Percentiles rank a stretch among this genome's conserved stretches.
Evolutionary conservation across 441 rosid genomes (phyloP).

Genomic region (Pelargonium myrrhifolium): DNA sequence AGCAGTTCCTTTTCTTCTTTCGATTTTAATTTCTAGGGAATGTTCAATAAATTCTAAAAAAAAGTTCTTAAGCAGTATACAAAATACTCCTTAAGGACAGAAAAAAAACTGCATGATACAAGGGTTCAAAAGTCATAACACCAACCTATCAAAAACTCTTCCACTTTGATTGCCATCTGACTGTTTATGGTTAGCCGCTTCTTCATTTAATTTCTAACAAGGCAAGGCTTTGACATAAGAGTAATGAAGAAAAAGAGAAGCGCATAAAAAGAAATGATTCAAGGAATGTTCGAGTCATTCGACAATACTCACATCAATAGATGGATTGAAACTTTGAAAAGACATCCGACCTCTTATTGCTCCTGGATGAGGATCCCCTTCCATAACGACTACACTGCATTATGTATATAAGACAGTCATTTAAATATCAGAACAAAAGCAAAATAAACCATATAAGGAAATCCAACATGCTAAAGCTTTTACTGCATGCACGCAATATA

Average conservation of each 20-base stretch:
- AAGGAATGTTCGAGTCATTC: constrained; percentile 16
- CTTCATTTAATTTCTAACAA: constrained; percentile 74
- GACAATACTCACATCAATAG: constrained; percentile 66
- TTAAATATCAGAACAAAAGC: neutral
- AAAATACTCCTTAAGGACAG: no score
- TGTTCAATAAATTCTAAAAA: no score
- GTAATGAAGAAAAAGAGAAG: constrained; percentile 10
- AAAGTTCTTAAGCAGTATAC: no score
- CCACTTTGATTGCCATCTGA: constrained; percentile 36
- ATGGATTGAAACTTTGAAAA: constrained; percentile 86
- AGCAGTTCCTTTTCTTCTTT: no score
- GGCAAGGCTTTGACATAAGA: constrained; percentile 24
- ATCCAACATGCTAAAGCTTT: neutral
- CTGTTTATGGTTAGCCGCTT: constrained; percentile 27
- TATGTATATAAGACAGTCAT: constrained; percentile 1
- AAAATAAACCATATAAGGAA: neutral
- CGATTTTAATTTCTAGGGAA: no score
- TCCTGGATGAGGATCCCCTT: constrained; percentile 90
- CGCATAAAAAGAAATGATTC: neutral
- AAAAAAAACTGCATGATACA: neutral
- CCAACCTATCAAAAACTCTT: constrained; percentile 41
- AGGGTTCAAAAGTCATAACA: constrained; percentile 9
- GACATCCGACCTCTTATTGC: constrained; percentile 79
- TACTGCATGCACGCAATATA: no score
- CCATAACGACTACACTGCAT: constrained; percentile 74